A percentile compares a stretch with the other conserved stretches of the same genome.
phyloP scores from a whole-genome alignment of 1,284 basidiomycete species.

The Athelia psychrophila region DNA sequence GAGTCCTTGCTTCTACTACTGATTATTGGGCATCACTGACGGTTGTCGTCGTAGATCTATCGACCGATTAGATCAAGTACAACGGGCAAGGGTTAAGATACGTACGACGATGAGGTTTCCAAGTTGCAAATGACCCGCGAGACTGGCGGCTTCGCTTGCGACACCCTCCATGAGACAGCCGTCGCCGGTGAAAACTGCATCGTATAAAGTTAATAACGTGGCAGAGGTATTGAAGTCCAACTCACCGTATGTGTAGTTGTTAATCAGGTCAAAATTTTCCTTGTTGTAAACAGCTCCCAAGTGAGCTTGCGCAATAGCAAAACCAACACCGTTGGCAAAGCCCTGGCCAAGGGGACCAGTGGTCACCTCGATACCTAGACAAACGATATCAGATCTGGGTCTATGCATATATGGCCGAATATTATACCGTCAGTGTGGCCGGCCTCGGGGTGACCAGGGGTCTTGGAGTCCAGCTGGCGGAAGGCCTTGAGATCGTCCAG shows the following conservation, averaged over 20 bases:
- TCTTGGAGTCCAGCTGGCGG: constrained; percentile 85
- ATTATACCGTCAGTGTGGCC: constrained; percentile 78
- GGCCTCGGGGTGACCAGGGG: constrained; percentile 90
- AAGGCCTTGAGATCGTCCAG: constrained; percentile 84
- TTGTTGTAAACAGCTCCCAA: constrained; percentile 89
- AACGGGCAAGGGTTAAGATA: constrained; percentile 14
- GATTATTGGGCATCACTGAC: constrained; percentile 38
- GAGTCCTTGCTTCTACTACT: constrained; percentile 1
- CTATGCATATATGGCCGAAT: constrained; percentile 1
- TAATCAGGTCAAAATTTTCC: constrained; percentile 79
- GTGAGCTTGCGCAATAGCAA: constrained; percentile 93
- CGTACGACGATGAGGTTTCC: constrained; percentile 88
- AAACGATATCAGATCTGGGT: constrained; percentile 3
- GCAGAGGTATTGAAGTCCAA: constrained; percentile 11
- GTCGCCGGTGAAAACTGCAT: constrained; percentile 83
- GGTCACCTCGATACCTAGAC: constrained; percentile 83
- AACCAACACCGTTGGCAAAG: constrained; percentile 89
- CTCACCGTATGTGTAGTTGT: constrained; percentile 87
- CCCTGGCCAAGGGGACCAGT: constrained; percentile 96
- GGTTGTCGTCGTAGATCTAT: constrained; percentile 88
- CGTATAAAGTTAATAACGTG: constrained; percentile 8
- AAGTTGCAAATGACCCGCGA: constrained; percentile 91
- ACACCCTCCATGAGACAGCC: constrained; percentile 98
- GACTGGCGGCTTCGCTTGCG: constrained; percentile 84
- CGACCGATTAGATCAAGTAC: constrained; percentile 8